Evolutionary conservation across 352 stramenopile genomes (phyloP), one percentile per base, ranked within the genome.

Genomic region (Phytophthora ohioensis): DNA sequence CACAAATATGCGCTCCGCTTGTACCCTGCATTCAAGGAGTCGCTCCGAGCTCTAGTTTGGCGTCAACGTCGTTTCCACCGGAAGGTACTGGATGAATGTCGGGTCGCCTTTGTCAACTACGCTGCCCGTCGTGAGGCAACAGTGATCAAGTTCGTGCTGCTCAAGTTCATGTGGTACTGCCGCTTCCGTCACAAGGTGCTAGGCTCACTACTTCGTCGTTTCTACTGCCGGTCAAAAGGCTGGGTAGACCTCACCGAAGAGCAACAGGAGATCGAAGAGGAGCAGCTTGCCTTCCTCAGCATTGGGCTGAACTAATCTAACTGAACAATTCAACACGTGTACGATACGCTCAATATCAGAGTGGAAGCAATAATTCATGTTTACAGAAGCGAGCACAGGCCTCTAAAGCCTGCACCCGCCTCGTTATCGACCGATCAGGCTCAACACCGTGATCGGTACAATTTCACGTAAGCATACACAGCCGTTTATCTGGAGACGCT

Each of bases 31-130:
- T 47, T 61, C 43, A 73, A 47, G 53, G 67, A 65, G 41, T 49
- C 53, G 15, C 39, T 74, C 12, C 67, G 67, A 41, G 38, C 53
- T 32, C 34, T 74, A 21, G 35, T 65, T 3, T 74, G 67, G 67
- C 45, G 47, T 34, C 67, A 59, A 3, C 59, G 67, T n/a, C 66
- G 66, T 30, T 73, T 69, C 46, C 66, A 69, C 38, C 38, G 35
- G 38, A 64, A 39, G 17, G 27, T 73, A 36, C 52, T 73, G 58
- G 36, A 38, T 5, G 66, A 73, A n/a, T 64, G 36, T 27, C 66
- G 58, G 13, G 35, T 43, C n/a, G 58, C 10, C 2, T 69, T 69
- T 36, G 52, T 73, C 8, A 12, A 8, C 11, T 52, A 35, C 21
- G 51, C 30, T 45, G 38, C 52, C 5, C 43, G 46, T 9, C 27